These are phyloP conservation scores for Colletotrichum salicis DNA, from an alignment of 2,329 filamentous ascomycete species.

Conservation along the genomic window DNA sequence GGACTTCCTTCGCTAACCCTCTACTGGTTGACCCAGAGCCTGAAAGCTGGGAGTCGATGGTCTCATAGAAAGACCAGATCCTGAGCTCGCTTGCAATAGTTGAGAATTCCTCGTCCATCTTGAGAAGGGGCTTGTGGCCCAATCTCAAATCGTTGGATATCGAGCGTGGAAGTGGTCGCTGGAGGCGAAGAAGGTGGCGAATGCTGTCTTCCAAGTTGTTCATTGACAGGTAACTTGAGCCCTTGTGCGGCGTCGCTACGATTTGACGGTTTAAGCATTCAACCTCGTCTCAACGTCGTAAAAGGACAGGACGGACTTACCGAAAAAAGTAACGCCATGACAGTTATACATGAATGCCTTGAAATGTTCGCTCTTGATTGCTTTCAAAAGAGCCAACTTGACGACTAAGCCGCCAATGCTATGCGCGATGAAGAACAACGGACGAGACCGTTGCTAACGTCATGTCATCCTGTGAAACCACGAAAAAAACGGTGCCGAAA, in stretches of 20 bases:
- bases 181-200: constrained; percentile 60
- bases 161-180: constrained; percentile 59
- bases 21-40: constrained; percentile 49
- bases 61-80: constrained; percentile 73
- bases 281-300: not conserved
- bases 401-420: constrained; percentile 70
- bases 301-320: constrained; percentile 46
- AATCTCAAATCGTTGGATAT: constrained; percentile 63
- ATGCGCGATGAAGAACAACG: constrained; percentile 70
- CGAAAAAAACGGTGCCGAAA: constrained; percentile 23
- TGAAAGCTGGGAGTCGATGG: constrained; percentile 67
- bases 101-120: constrained; percentile 65
- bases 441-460: constrained; percentile 51
- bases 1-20: constrained; percentile 55
- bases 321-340: constrained; percentile 70
- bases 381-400: constrained; percentile 65
- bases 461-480: not conserved
- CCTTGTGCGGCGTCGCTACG: constrained; percentile 68
- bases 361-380: constrained; percentile 50
- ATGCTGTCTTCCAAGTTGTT: constrained; percentile 65
- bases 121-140: constrained; percentile 59
- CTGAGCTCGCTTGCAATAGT: constrained; percentile 67
- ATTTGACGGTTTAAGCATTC: no score
- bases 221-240: constrained; percentile 71
- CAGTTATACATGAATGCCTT: constrained; percentile 63